Conservation (phyloP, 2,329 filamentous ascomycete species). For the Pseudonectria foliicola region DNA sequence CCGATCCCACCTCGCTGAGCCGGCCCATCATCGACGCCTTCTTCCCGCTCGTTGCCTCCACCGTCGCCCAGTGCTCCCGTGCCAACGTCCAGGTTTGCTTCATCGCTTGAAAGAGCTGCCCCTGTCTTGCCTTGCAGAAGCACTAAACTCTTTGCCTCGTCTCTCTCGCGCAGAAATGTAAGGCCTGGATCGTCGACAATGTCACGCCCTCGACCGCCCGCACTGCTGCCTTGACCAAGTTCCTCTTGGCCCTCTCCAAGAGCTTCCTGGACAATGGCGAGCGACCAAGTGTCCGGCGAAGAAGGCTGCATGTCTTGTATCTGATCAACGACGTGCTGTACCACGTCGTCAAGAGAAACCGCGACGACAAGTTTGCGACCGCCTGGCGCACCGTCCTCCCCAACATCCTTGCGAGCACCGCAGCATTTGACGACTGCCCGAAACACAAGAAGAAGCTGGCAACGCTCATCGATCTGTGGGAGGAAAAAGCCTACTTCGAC, state of each 20-base stretch:
- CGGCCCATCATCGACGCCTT: slow-evolving; percentile 65
- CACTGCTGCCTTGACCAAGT: slow-evolving; percentile 64
- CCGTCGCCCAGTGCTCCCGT: slow-evolving; percentile 65
- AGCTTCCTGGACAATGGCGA: slow-evolving; percentile 23
- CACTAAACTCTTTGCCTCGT: slow-evolving; percentile 21
- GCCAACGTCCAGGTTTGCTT: slow-evolving; percentile 83
- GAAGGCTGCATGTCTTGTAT: slow-evolving; percentile 69
- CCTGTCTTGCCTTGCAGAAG: slow-evolving; percentile 18
- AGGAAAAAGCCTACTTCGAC: slow-evolving; percentile 56
- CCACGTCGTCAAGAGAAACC: slow-evolving; percentile 51
- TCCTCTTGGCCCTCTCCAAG: slow-evolving; percentile 61
- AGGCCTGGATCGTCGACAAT: slow-evolving; percentile 73
- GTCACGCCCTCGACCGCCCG: slow-evolving; percentile 61
- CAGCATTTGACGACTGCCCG: slow-evolving; percentile 51
- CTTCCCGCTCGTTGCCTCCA: slow-evolving; percentile 56
- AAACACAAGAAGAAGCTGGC: slow-evolving; percentile 60
- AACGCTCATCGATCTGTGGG: slow-evolving; percentile 63
- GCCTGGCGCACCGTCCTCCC: slow-evolving; percentile 53
- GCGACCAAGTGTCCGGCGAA: slow-evolving; percentile 55
- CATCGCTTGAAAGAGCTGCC: slow-evolving; percentile 22
- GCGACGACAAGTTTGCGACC: slow-evolving; percentile 45
- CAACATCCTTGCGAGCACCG: slow-evolving; percentile 52
- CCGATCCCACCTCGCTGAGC: slow-evolving; percentile 62
- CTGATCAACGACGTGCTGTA: slow-evolving; percentile 72
- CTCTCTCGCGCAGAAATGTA: slow-evolving; percentile 63